Percentiles rank a stretch among this genome's conserved stretches.
These are phyloP conservation scores for Trichophyton simii DNA, from an alignment of 2,329 filamentous ascomycete genomes.

Conservation along the genomic window DNA sequence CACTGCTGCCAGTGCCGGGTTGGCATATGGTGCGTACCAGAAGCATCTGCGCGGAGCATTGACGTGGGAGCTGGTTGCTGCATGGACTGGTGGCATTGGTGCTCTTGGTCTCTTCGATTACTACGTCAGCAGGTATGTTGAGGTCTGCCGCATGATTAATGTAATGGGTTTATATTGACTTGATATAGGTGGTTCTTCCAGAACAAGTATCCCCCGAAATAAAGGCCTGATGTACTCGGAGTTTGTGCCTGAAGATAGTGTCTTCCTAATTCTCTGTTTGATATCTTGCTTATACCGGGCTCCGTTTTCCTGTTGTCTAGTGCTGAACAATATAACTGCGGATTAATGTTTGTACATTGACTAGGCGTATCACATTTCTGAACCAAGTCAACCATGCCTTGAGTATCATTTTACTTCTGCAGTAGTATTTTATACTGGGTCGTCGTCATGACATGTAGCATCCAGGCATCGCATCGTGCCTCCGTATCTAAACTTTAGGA, in stretches of 20 bases:
- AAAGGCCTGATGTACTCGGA: not conserved
- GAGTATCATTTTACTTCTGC: no score
- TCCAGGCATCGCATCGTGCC: no score
- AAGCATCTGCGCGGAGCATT: conserved; percentile 35
- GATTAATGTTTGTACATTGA: not conserved
- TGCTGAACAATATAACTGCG: not conserved
- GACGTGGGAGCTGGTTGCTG: conserved; percentile 35
- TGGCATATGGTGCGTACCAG: conserved; percentile 37
- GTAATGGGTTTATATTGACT: not conserved
- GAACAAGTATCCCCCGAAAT: conserved; percentile 35
- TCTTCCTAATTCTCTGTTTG: not conserved
- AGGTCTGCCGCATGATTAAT: not conserved
- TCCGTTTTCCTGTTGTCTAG: not conserved
- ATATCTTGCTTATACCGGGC: not conserved
- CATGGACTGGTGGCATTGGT: conserved; percentile 33
- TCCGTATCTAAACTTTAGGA: no score
- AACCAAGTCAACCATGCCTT: no score
- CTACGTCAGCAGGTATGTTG: conserved; percentile 39
- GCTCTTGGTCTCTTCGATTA: conserved; percentile 36
- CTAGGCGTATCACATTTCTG: not conserved
- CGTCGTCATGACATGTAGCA: no score
- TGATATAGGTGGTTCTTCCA: conserved; percentile 36
- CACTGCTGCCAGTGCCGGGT: conserved; percentile 28
- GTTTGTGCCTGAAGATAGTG: not conserved
- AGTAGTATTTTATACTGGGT: no score